Percentiles rank a stretch among this genome's conserved stretches.
Conservation (phyloP, 257 asterid species). For the Asclepias syriaca region DNA sequence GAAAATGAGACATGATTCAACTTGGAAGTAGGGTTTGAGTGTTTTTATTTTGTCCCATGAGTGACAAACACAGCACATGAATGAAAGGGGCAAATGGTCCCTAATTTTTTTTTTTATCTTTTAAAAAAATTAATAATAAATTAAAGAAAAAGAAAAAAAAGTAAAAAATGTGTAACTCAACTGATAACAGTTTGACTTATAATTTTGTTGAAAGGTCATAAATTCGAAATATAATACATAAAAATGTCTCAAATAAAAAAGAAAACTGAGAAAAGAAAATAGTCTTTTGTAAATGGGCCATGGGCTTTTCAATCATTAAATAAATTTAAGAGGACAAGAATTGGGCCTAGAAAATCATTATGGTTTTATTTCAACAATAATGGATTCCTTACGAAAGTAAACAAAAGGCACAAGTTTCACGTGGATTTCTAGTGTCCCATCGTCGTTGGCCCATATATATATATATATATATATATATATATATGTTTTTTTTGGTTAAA, state of each 20-base stretch:
- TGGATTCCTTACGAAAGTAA: neutral
- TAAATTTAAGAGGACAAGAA: too few relatives aligned
- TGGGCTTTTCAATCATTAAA: neutral
- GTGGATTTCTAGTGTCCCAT: neutral
- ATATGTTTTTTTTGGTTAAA: too few relatives aligned
- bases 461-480: neutral
- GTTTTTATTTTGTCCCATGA: neutral
- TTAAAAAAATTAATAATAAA: too few relatives aligned
- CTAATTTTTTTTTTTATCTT: too few relatives aligned
- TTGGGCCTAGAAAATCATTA: conserved; percentile 4
- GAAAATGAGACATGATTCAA: neutral
- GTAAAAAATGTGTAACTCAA: too few relatives aligned
- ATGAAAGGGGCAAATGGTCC: conserved; percentile 4
- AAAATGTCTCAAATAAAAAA: too few relatives aligned
- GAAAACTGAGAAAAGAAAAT: too few relatives aligned
- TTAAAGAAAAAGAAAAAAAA: neutral
- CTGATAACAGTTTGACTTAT: too few relatives aligned
- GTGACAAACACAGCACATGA: conserved; percentile 8
- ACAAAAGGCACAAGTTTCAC: neutral
- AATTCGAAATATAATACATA: too few relatives aligned
- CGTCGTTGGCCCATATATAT: neutral
- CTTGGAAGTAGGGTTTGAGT: neutral
- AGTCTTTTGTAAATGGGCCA: conserved; percentile 1
- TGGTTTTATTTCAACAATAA: neutral
- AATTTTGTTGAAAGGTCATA: too few relatives aligned